These are phyloP conservation scores for Rutidosis leptorrhynchoides DNA, from an alignment of 129 eudicot species.

Conservation along the genomic window DNA sequence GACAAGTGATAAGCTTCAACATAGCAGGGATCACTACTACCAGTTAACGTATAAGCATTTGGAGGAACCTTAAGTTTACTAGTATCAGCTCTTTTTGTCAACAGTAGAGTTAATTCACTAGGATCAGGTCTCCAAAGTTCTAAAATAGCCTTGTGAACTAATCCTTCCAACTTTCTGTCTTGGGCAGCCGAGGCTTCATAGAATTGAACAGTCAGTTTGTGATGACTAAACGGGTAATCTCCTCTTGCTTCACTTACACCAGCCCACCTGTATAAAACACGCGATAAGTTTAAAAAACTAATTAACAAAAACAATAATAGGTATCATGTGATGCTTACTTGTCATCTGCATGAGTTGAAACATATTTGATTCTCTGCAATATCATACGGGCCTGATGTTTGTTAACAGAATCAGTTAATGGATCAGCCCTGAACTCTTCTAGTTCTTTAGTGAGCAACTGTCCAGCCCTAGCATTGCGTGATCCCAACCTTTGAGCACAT, in stretches of 20 bases:
- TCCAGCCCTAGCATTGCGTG: constrained; percentile 95
- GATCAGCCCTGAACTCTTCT: constrained; percentile 80
- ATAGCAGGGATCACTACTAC: constrained; percentile 97
- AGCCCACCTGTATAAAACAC: constrained; percentile 68
- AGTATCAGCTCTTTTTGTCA: constrained; percentile 63
- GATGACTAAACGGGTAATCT: constrained; percentile 98
- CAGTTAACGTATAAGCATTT: constrained; percentile 67
- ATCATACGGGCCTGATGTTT: constrained; percentile 90
- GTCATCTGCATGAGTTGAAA: constrained; percentile 63
- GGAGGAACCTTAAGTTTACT: constrained; percentile 81
- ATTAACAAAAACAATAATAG: not conserved
- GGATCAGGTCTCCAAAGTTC: constrained; percentile 99
- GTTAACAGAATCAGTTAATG: constrained; percentile 85
- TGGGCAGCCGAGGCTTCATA: constrained; percentile 93
- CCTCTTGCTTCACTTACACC: constrained; percentile 95
- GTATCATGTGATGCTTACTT: constrained; percentile 50
- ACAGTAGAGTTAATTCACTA: constrained; percentile 64
- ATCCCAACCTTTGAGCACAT: constrained; percentile 84
- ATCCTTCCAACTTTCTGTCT: constrained; percentile 92
- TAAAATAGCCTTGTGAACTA: constrained; percentile 89
- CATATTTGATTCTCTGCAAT: constrained; percentile 87
- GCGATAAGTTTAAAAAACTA: not conserved
- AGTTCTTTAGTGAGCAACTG: constrained; percentile 87
- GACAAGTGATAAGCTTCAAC: constrained; percentile 95
- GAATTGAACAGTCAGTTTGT: constrained; percentile 93